These are phyloP conservation scores for Perkinsus marinus DNA, from an alignment of 169 alveolate species.

Conservation along the genomic window DNA sequence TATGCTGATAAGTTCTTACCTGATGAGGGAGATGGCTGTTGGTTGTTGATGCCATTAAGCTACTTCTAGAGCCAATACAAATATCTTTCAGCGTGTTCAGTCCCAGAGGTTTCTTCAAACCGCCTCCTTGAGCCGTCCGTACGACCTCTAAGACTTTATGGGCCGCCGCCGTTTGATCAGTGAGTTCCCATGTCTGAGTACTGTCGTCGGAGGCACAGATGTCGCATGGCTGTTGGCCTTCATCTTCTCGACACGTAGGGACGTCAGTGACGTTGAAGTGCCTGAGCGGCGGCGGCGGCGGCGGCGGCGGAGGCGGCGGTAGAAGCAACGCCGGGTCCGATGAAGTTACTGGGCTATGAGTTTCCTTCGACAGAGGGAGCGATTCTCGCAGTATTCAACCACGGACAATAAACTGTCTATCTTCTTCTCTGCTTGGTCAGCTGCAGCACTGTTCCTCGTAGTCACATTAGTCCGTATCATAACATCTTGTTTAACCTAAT, in stretches of 20 bases:
- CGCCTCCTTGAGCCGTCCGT: neutral
- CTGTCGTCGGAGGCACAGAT: neutral
- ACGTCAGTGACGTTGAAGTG: neutral
- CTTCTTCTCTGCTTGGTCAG: neutral
- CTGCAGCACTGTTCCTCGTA: neutral
- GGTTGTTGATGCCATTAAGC: too few relatives aligned
- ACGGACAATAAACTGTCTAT: conserved; percentile 10
- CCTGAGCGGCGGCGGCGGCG: neutral
- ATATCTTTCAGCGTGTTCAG: neutral
- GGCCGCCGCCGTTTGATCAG: neutral
- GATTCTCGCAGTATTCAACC: conserved; percentile 64
- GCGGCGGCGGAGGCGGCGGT: neutral
- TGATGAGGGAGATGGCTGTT: too few relatives aligned
- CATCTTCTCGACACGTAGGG: neutral
- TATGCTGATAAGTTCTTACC: neutral
- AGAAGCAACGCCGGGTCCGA: neutral
- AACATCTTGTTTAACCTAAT: neutral
- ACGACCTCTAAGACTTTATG: neutral
- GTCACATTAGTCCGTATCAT: neutral
- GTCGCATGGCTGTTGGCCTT: neutral
- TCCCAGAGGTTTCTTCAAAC: neutral
- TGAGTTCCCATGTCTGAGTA: neutral
- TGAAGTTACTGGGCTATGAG: neutral
- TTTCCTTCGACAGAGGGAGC: conserved; percentile 52
- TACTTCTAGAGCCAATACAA: neutral